Conservation (phyloP, 1,139 yeast genomes). For the Candida sp. region DNA sequence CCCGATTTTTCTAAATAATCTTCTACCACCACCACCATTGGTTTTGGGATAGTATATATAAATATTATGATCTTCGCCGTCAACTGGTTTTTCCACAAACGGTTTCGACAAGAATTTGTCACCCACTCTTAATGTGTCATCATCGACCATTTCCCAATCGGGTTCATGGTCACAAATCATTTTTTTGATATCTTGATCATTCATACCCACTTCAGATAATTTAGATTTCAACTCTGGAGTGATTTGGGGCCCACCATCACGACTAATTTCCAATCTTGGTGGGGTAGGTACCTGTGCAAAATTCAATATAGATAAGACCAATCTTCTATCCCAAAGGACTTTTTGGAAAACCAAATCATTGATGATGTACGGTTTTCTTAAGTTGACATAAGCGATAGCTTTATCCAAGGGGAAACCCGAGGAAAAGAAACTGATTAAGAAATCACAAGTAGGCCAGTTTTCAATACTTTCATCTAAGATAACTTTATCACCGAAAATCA, state of each 20-base stretch:
- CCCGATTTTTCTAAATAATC: constrained; percentile 92
- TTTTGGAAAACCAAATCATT: constrained; percentile 92
- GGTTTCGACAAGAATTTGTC: constrained; percentile 79
- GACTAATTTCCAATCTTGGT: constrained; percentile 75
- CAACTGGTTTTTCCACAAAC: constrained; percentile 97
- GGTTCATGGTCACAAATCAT: constrained; percentile 74
- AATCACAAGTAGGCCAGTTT: constrained; percentile 99
- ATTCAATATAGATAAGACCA: constrained; percentile 79
- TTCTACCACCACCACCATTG: constrained; percentile 97
- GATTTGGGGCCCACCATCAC: constrained; percentile 96
- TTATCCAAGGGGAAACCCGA: constrained; percentile 95
- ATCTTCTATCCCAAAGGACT: constrained; percentile 92
- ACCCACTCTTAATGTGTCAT: constrained; percentile 79
- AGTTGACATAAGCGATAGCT: constrained; percentile 86
- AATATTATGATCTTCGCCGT: constrained; percentile 98
- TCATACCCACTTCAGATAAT: constrained; percentile 33
- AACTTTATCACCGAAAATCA: constrained; percentile 96
- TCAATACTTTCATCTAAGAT: constrained; percentile 90
- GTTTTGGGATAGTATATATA: constrained; percentile 85
- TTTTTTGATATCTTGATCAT: constrained; percentile 44
- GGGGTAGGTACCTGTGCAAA: constrained; percentile 90
- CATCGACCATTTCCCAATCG: constrained; percentile 82
- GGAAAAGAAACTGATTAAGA: constrained; percentile 89
- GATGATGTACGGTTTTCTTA: constrained; percentile 85
- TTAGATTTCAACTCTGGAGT: constrained; percentile 55